phyloP scores from a whole-genome alignment of 805 yeast genomes.

The Kodamaea fukazawae region DNA sequence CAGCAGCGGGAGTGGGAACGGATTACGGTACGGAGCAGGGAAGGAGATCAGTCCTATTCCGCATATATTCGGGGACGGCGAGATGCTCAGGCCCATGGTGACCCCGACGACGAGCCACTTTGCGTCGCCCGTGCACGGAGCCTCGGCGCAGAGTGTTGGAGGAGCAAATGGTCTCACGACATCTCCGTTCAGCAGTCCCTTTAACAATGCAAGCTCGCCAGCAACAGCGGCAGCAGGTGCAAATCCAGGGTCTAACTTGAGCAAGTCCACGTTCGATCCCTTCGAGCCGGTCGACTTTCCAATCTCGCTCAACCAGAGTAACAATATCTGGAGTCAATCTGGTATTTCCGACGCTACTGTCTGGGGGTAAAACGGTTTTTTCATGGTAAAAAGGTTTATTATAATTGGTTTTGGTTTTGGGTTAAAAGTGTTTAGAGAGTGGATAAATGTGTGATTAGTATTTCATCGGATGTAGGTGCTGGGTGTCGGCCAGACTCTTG shows the following conservation, averaged over 20 bases:
- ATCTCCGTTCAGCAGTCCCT: no score
- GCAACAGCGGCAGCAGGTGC: conserved; percentile 2
- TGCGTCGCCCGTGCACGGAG: neutral
- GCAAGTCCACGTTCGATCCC: conserved; percentile 25
- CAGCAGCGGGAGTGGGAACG: neutral
- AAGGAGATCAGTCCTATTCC: conserved; percentile 6
- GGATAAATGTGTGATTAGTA: no score
- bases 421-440: no score
- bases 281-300: conserved; percentile 19
- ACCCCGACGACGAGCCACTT: no score
- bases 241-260: neutral
- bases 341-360: conserved; percentile 24
- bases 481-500: no score
- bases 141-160: no score
- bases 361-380: conserved; percentile 23
- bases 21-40: neutral
- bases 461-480: no score
- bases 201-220: neutral
- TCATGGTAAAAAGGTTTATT: no score
- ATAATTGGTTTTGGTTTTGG: no score
- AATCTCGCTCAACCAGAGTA: conserved; percentile 9
- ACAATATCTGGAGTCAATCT: conserved; percentile 26
- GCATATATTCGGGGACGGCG: conserved; percentile 5
- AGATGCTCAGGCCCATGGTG: neutral
- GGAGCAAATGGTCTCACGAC: no score